A percentile compares a stretch with the other conserved stretches of the same genome.
phyloP scores from a whole-genome alignment of 2,329 filamentous ascomycete species.

The Penicillium digitatum region DNA sequence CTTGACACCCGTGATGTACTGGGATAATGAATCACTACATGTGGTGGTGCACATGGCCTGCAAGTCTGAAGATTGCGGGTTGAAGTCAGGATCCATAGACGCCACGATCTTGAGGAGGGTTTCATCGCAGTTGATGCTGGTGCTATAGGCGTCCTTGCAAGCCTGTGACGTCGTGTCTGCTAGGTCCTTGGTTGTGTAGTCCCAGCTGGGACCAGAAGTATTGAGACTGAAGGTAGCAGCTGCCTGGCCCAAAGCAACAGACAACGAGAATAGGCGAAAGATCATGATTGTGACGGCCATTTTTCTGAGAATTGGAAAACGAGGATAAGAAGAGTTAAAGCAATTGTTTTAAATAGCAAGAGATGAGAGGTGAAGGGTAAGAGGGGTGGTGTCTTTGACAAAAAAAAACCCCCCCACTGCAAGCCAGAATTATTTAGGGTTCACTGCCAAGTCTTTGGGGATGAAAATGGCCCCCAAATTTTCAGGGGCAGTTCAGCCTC shows the following conservation, averaged over 20 bases:
- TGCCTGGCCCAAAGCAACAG: slow-evolving; percentile 14
- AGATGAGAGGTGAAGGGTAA: background rate
- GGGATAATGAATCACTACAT: slow-evolving; percentile 25
- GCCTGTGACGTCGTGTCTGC: slow-evolving; percentile 28
- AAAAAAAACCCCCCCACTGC: too few relatives aligned
- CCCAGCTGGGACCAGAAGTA: slow-evolving; percentile 28
- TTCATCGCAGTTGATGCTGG: slow-evolving; percentile 29
- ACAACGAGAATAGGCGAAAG: slow-evolving; percentile 13
- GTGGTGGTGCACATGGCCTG: slow-evolving; percentile 25
- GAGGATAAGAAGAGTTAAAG: background rate
- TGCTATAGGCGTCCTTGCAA: slow-evolving; percentile 31
- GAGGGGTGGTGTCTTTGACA: background rate
- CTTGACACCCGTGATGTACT: slow-evolving; percentile 26
- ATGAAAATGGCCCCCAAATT: too few relatives aligned
- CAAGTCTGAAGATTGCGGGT: slow-evolving; percentile 23
- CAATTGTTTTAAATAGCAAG: background rate
- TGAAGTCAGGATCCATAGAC: slow-evolving; percentile 28
- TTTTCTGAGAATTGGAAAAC: slow-evolving; percentile 1
- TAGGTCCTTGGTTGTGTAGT: slow-evolving; percentile 30
- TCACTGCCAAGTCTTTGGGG: too few relatives aligned
- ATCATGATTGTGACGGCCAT: slow-evolving; percentile 15
- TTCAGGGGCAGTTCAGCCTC: too few relatives aligned
- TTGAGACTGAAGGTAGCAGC: slow-evolving; percentile 28
- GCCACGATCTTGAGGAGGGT: slow-evolving; percentile 29
- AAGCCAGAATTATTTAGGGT: too few relatives aligned